Base-by-base conservation (phyloP, 208 protist genomes). In the Acanthamoeba lenticulata region DNA sequence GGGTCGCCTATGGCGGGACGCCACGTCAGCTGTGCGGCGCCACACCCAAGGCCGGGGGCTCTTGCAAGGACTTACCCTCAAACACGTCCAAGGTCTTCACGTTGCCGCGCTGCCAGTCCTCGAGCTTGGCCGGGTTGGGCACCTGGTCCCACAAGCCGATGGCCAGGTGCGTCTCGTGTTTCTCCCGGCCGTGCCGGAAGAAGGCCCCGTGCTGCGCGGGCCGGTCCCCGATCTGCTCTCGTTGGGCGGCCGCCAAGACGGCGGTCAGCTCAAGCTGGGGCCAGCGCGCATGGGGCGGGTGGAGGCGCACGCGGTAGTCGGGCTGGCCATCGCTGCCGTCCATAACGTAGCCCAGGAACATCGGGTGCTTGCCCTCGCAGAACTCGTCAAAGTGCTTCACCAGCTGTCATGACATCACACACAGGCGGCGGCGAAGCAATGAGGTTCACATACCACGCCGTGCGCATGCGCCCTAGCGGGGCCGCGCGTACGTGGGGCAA, bases 91-190 rank as follows among this genome's bases (percentile, higher is more conserved):
- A 19, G 0, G 38, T 27, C 17, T 40, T 40, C 40, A 45, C 69
- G 34, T 79, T 40, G 21, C 69, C 40, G 15, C 1, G 2, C 40
- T 79, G 27, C 69, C 69, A 79, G 4, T 47, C 38, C 69, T 47
- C 69, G 40, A 79, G 69, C 69, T 79, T 79, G 34, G 69, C 24
- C 0, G 40, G 0, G 17, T 79, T 79, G 15, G 69, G 69, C 38
- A 79, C 67, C 67, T 79, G 67, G n/a, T 91, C 85, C 85, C 85
- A 91, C n/a, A 38, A 11, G 21, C 85, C 85, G 24, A 91, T 11
- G 1, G 69, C 42, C 34, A 91, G 52, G 36, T 74, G 57, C 3
- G 55, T 91, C 11, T 91, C 57, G n/a, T 91, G 34, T 19, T 69
- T 74, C n/a, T 69, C 55, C 52, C n/a, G 27, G 0, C 85, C 85